phyloP scores from a whole-genome alignment of 257 asterid species.

The Forsythia suspensa region DNA sequence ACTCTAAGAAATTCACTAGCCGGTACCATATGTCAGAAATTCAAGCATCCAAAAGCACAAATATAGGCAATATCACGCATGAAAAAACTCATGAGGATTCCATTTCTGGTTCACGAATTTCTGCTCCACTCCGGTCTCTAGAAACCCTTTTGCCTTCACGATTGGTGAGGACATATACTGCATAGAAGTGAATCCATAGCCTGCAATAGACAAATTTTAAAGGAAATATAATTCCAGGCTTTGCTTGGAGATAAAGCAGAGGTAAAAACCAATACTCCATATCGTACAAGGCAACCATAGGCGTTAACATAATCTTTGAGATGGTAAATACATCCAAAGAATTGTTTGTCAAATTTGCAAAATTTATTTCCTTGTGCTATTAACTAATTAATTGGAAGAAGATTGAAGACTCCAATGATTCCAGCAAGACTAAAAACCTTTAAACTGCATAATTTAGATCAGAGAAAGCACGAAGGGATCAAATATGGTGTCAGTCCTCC shows the following conservation, averaged over 20 bases:
- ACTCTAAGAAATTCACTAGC: constrained; percentile 79
- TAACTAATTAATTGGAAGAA: constrained; percentile 35
- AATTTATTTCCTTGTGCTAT: constrained; percentile 25
- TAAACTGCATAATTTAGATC: constrained; percentile 22
- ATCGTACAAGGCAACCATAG: neutral
- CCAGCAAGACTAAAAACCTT: constrained; percentile 32
- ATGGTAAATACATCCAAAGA: constrained; percentile 38
- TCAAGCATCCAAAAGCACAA: constrained; percentile 35
- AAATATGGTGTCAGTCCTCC: neutral
- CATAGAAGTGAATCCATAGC: constrained; percentile 44
- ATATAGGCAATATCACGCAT: neutral
- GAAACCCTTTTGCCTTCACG: neutral
- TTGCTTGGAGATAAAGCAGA: neutral
- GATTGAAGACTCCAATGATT: constrained; percentile 33
- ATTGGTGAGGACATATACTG: constrained; percentile 30
- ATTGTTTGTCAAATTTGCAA: constrained; percentile 12
- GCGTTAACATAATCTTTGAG: constrained; percentile 19
- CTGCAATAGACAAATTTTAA: constrained; percentile 18
- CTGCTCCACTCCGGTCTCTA: constrained; percentile 14
- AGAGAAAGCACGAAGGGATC: constrained; percentile 5
- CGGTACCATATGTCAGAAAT: constrained; percentile 75
- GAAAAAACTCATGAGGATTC: constrained; percentile 17
- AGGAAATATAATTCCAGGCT: neutral
- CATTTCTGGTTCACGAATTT: neutral
- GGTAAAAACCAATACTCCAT: neutral